Evolutionary conservation across 768 basidiomycete species (phyloP).

Genomic region (Termitomyces sp.): DNA sequence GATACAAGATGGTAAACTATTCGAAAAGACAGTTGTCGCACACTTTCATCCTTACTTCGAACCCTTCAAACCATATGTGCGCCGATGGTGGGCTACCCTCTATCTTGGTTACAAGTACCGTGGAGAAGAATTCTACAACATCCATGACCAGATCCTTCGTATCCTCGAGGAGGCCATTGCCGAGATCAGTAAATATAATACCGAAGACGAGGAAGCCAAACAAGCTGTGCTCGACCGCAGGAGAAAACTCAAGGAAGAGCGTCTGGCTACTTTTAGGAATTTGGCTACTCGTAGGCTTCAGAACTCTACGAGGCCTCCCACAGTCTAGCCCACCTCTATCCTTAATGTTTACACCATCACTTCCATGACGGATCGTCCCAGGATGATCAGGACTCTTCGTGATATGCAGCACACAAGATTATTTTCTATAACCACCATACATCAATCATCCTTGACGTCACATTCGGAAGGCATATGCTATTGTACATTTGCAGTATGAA

Average conservation of each 20-base stretch:
- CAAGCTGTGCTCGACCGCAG: neutral
- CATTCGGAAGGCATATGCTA: too few relatives aligned
- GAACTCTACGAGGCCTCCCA: neutral
- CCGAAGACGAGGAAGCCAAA: neutral
- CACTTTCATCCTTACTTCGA: neutral
- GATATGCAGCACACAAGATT: too few relatives aligned
- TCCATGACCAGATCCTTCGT: neutral
- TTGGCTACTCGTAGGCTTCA: too few relatives aligned
- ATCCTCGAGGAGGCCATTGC: neutral
- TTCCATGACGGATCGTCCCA: neutral
- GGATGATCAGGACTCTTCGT: neutral
- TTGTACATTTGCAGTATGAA: too few relatives aligned
- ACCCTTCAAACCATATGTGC: neutral
- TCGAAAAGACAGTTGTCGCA: neutral
- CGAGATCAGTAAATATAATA: neutral
- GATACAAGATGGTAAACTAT: neutral
- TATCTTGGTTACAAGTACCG: neutral
- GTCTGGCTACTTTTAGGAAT: neutral
- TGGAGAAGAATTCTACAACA: neutral
- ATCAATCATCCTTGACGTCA: too few relatives aligned
- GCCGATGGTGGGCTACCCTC: constrained; percentile 1
- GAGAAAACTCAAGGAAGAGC: neutral
- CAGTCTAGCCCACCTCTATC: neutral
- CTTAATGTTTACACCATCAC: neutral
- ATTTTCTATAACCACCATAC: too few relatives aligned